Percentiles rank a stretch among this genome's conserved stretches.
Evolutionary conservation across 2,329 filamentous ascomycete species (phyloP).

Genomic region (Corynespora cassiicola): DNA sequence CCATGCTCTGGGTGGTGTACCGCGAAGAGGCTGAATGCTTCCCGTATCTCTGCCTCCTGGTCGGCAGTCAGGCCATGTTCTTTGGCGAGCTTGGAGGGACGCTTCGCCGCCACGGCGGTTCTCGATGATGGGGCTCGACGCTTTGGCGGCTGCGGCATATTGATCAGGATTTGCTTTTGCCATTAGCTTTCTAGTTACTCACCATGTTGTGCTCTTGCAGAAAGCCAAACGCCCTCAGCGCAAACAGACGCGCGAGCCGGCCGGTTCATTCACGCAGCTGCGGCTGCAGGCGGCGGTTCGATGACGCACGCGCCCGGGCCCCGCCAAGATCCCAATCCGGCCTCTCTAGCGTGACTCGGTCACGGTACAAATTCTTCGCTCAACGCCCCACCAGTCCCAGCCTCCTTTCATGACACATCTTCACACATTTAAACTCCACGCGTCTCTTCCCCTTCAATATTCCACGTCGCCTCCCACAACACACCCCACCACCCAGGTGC

Average conservation of each 20-base stretch:
- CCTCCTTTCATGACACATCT: constrained; percentile 9
- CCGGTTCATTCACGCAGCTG: background rate
- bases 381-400: constrained; percentile 1
- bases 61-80: constrained; percentile 84
- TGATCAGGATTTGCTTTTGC: constrained; percentile 5
- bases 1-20: constrained; percentile 60
- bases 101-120: constrained; percentile 41
- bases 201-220: constrained; percentile 1
- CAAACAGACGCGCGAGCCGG: too few species aligned
- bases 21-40: constrained; percentile 84
- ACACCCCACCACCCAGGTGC: too few species aligned
- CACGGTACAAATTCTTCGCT: background rate
- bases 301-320: constrained; percentile 24
- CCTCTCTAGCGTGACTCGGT: constrained; percentile 5
- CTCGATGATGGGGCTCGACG: constrained; percentile 31
- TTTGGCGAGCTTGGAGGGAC: constrained; percentile 87
- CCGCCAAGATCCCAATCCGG: constrained; percentile 8
- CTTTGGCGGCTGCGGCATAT: constrained; percentile 34
- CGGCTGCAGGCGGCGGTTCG: constrained; percentile 9
- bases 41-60: constrained; percentile 88
- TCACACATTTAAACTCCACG: constrained; percentile 4
- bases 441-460: too few species aligned
- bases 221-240: too few species aligned
- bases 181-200: background rate
- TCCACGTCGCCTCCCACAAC: too few species aligned